Percentiles rank a stretch among this genome's conserved stretches.
Evolutionary conservation across 192 early-diverging fungal genomes (phyloP).

Genomic region (Umbelopsis sp.): DNA sequence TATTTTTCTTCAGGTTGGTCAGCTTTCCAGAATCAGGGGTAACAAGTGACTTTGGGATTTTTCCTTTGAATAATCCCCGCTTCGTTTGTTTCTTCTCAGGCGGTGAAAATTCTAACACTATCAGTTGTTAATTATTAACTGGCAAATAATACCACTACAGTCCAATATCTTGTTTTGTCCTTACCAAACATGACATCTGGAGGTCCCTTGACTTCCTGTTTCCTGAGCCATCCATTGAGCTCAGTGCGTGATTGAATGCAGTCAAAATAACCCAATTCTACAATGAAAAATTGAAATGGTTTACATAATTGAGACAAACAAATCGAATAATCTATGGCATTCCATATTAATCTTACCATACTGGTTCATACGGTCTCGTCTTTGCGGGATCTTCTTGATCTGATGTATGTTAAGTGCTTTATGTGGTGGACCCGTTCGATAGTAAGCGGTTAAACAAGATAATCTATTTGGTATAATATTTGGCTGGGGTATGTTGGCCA

Average conservation of each 20-base stretch:
- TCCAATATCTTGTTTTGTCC: neutral
- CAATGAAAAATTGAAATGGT: neutral
- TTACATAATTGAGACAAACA: neutral
- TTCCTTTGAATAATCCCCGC: neutral
- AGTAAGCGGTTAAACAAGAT: slow-evolving; percentile 3
- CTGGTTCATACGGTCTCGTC: slow-evolving; percentile 1
- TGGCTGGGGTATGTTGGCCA: slow-evolving; percentile 1
- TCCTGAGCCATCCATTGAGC: slow-evolving; percentile 29
- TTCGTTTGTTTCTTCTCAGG: neutral
- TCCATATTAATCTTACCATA: slow-evolving; percentile 1
- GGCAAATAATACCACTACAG: neutral
- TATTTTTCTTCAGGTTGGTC: neutral
- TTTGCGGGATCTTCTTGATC: slow-evolving; percentile 2
- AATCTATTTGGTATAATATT: slow-evolving; percentile 15
- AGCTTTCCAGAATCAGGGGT: neutral
- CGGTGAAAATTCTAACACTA: neutral
- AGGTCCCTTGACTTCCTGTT: slow-evolving; percentile 29
- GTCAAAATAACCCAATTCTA: slow-evolving; percentile 27
- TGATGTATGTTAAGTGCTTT: slow-evolving; percentile 8
- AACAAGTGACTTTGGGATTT: neutral
- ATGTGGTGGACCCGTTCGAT: slow-evolving; percentile 2
- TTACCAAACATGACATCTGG: slow-evolving; percentile 33
- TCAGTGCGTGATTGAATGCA: slow-evolving; percentile 25
- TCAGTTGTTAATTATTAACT: neutral
- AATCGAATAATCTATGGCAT: neutral